Base-by-base conservation (phyloP, 1,139 yeast species). In the Diutina catenulata region DNA sequence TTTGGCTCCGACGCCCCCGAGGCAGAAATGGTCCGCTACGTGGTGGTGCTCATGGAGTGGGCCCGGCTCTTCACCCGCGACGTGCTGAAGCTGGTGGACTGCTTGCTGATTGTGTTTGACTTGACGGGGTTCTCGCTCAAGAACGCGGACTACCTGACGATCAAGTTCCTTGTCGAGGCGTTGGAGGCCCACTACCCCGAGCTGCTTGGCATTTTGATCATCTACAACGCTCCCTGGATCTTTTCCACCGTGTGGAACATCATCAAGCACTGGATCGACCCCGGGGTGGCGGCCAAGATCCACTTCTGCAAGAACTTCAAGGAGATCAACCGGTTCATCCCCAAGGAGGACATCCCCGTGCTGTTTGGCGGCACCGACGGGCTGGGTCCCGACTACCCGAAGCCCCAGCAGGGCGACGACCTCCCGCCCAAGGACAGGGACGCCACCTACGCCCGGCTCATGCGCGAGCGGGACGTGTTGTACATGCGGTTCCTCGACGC, bases 161-260 rank as follows among this genome's bases (percentile, higher is more conserved):
- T 84, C 39, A 80, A 80, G 56, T 84, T 80, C 57, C 69, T 86
- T 58, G 75, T 82, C 42, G 68, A 72, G 40, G 75, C 83, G 43
- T 82, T 86, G 52, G 94, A 86, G 59, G 86, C 86, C 1, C 87
- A 83, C 53, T 86, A 83, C 54, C 95, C 95, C 1, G 95, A 86
- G 56, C 76, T 80, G 38, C 66, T 86, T 37, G 93, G 93, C 14
- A 71, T 71, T 40, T 58, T 86, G 39, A 65, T 82, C 50, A 76
- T 86, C 44, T 94, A 86, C 59, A 80, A 80, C 47, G 94, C 95
- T 0, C 95, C 95, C 5, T 82, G 94, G 93, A 70, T 86, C 36
- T 86, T 86, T 62, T 72, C 78, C 43, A 83, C 93, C 24, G 80
- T 84, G 45, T 86, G 95, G 95, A 77, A 76, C 44, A 70, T 84